Evolutionary conservation across 2,329 filamentous ascomycete species (phyloP), one percentile per base, ranked within the genome.

Genomic region (Thelonectria rubi): DNA sequence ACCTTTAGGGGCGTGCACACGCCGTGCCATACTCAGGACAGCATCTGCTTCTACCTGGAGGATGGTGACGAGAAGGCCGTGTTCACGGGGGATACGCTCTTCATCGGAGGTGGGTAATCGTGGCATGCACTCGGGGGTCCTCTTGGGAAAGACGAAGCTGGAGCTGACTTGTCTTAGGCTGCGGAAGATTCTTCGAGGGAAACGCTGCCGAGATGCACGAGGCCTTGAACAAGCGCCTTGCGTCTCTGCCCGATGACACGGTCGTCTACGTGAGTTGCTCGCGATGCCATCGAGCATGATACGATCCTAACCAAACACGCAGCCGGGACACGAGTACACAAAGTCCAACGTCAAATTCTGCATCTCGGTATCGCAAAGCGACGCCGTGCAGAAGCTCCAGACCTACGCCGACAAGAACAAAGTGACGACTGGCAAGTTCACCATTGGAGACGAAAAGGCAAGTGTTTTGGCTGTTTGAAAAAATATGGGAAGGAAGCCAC

Each of bases 261-360:
- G 90, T 90, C 66, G 92, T 99, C 66, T 99, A 92, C 75, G 91
- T 94, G 78, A 74, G 89, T 81, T 51, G 7, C 34, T 12, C 14
- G 3, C 15, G 8, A n/a, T 24, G 11, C 14, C 12, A n/a, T 17
- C 9, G 15, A 45, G 12, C 15, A 37, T 7, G 26, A 34, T 47
- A 57, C 14, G 21, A 59, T 11, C 15, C 7, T 58, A 69, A 20
- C 69, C 46, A 40, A 26, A 8, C 12, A 42, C 37, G 20, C 64
- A 94, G 90, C 94, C 94, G 17, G 95, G 95, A 4, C 95, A 99
- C 73, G 95, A 98, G 77, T 99, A 99, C 80, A 99, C 95, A n/a
- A 97, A 95, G 78, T 86, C 90, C 53, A 99, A 99, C 73, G 93
- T 95, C 72, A 93, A 93, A 75, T 99, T 99, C 74, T 89, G 88